Evolutionary conservation across 106 monocot genomes (phyloP).

Genomic region (Allium sativum): DNA sequence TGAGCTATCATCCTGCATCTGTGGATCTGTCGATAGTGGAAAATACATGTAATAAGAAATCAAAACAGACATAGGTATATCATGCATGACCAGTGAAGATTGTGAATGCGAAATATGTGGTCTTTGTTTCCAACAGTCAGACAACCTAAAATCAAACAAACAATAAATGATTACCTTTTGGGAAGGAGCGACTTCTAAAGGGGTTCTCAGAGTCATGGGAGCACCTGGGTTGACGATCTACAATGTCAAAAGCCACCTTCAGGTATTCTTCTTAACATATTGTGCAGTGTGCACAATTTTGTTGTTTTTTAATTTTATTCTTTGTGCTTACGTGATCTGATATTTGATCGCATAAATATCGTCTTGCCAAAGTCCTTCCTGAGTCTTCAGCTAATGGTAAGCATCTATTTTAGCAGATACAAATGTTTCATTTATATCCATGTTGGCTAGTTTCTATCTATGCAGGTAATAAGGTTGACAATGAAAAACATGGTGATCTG

Average conservation of each 20-base stretch:
- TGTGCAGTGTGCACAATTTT: neutral
- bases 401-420: slow-evolving; percentile 5
- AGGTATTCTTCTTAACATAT: slow-evolving; percentile 19
- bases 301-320: slow-evolving; percentile 35
- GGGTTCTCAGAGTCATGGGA: slow-evolving; percentile 45
- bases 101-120: too few species aligned
- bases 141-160: too few species aligned
- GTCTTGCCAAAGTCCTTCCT: slow-evolving; percentile 88
- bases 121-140: too few species aligned
- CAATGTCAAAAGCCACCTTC: slow-evolving; percentile 69
- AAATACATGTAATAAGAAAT: too few species aligned
- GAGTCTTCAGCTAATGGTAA: slow-evolving; percentile 80
- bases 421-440: neutral
- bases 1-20: too few species aligned
- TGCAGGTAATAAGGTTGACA: slow-evolving; percentile 55
- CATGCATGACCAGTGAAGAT: too few species aligned
- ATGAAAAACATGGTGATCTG: slow-evolving; percentile 45
- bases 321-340: slow-evolving; percentile 40
- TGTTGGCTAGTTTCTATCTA: too few species aligned
- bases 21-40: too few species aligned
- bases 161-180: too few species aligned
- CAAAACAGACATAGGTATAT: too few species aligned
- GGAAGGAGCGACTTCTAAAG: slow-evolving; percentile 75
- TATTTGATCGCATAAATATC: slow-evolving; percentile 76
- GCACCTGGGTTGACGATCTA: slow-evolving; percentile 60